phyloP scores from a whole-genome alignment of 2,329 filamentous ascomycete genomes.

The Teratosphaeria viscida region DNA sequence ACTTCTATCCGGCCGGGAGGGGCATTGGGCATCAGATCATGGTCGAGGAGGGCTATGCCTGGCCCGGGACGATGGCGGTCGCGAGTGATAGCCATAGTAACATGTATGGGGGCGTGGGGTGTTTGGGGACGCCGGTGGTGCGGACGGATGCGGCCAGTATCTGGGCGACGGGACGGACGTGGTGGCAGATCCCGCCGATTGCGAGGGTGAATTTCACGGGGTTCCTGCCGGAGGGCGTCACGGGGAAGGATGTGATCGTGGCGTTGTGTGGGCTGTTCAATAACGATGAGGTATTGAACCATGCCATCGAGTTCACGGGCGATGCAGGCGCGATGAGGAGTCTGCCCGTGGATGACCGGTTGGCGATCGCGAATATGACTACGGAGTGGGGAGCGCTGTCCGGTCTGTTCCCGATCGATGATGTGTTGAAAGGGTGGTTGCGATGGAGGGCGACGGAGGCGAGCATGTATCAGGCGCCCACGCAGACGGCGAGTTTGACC shows the following conservation, averaged over 20 bases:
- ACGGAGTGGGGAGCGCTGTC: constrained; percentile 70
- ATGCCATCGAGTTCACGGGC: constrained; percentile 79
- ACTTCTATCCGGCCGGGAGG: constrained; percentile 65
- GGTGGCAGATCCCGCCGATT: constrained; percentile 82
- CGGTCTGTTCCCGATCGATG: constrained; percentile 73
- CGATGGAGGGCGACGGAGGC: constrained; percentile 63
- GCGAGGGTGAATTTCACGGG: constrained; percentile 72
- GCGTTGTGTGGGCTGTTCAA: constrained; percentile 80
- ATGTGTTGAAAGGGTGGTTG: constrained; percentile 60
- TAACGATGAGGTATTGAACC: constrained; percentile 80
- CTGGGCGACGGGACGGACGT: constrained; percentile 72
- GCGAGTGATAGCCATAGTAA: constrained; percentile 71
- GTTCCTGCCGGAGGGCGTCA: constrained; percentile 64
- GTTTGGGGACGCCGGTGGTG: constrained; percentile 70
- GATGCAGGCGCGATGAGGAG: constrained; percentile 65
- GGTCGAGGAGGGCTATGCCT: constrained; percentile 74
- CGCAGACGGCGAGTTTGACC: constrained; percentile 36
- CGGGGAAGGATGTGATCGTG: constrained; percentile 89
- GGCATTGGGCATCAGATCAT: constrained; percentile 90
- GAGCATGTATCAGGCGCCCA: constrained; percentile 47
- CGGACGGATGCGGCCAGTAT: constrained; percentile 79
- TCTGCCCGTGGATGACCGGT: constrained; percentile 59
- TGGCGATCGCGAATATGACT: constrained; percentile 73
- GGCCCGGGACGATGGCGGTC: constrained; percentile 76
- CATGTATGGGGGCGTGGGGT: constrained; percentile 72